These are phyloP conservation scores for Metarhizium humberi DNA, from an alignment of 2,329 filamentous ascomycete genomes.

Conservation along the genomic window DNA sequence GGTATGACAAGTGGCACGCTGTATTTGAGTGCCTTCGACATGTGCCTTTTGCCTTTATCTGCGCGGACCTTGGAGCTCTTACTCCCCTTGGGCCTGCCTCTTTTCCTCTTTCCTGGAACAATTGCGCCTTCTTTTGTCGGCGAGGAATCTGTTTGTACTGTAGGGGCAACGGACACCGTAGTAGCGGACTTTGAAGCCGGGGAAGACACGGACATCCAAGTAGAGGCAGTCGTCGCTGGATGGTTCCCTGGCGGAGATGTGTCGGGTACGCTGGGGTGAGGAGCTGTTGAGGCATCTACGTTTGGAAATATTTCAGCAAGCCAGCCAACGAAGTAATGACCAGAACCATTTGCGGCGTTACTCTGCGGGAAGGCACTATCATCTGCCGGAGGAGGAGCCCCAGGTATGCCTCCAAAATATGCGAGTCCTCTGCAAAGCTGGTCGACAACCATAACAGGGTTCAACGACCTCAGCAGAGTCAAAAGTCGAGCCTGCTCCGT, in stretches of 20 bases:
- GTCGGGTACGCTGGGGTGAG: not conserved
- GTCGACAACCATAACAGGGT: slow-evolving; percentile 48
- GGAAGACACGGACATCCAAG: not conserved
- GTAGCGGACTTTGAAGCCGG: not conserved
- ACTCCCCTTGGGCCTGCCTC: slow-evolving; percentile 49
- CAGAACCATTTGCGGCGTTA: slow-evolving; percentile 45
- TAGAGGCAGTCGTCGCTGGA: slow-evolving; percentile 16
- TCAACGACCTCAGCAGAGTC: slow-evolving; percentile 44
- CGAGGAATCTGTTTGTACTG: not conserved
- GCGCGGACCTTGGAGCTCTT: slow-evolving; percentile 20
- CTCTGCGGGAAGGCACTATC: slow-evolving; percentile 44
- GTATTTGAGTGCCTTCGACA: not conserved
- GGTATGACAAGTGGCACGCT: not conserved
- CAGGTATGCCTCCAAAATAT: slow-evolving; percentile 54
- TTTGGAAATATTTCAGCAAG: slow-evolving; percentile 48
- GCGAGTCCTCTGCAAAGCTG: slow-evolving; percentile 53
- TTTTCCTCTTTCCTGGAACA: slow-evolving; percentile 29
- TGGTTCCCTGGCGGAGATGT: slow-evolving; percentile 21
- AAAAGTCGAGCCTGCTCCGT: slow-evolving; percentile 50
- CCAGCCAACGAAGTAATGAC: slow-evolving; percentile 51
- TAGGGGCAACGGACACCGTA: slow-evolving; percentile 1
- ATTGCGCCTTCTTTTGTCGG: not conserved
- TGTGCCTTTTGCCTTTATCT: slow-evolving; percentile 7
- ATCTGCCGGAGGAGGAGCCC: slow-evolving; percentile 40
- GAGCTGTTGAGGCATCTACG: not conserved